phyloP scores from a whole-genome alignment of 2,329 filamentous ascomycete genomes.

The Cladophialophora carrionii region DNA sequence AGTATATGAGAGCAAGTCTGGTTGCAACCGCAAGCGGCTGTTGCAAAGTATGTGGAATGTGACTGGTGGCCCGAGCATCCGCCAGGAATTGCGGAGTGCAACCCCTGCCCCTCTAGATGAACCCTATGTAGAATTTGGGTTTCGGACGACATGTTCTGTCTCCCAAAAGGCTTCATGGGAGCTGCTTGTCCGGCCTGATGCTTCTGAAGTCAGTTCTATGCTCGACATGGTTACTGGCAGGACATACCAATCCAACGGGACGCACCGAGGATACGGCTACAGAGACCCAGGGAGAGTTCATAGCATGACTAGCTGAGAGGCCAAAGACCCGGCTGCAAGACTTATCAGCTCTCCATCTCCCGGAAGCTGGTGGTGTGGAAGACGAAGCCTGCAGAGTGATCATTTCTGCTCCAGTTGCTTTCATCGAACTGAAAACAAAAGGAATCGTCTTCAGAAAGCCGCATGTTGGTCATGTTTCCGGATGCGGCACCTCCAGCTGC shows the following conservation, averaged over 20 bases:
- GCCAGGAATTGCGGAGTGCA: constrained; percentile 16
- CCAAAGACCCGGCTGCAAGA: neutral
- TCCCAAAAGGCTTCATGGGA: neutral
- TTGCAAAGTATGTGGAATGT: constrained; percentile 27
- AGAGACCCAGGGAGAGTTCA: constrained; percentile 3
- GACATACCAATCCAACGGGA: neutral
- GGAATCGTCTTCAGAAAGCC: constrained; percentile 21
- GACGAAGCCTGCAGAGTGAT: constrained; percentile 5
- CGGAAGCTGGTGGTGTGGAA: constrained; percentile 13
- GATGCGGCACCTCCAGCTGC: constrained; percentile 28
- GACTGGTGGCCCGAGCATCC: constrained; percentile 29
- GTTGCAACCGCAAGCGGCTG: constrained; percentile 12
- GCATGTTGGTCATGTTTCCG: constrained; percentile 22
- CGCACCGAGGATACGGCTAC: constrained; percentile 3
- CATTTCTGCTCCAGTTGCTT: constrained; percentile 18
- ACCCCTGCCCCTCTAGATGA: constrained; percentile 7
- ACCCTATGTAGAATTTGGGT: neutral
- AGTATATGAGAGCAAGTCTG: neutral
- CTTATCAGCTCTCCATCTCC: constrained; percentile 8
- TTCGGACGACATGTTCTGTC: neutral
- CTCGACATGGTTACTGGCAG: constrained; percentile 10
- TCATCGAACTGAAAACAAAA: constrained; percentile 33
- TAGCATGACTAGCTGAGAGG: constrained; percentile 7
- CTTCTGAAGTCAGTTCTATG: constrained; percentile 5
- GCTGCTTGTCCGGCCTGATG: neutral